Base-by-base conservation (phyloP, 1,284 basidiomycete genomes). In the Ustilago vetiveriae region DNA sequence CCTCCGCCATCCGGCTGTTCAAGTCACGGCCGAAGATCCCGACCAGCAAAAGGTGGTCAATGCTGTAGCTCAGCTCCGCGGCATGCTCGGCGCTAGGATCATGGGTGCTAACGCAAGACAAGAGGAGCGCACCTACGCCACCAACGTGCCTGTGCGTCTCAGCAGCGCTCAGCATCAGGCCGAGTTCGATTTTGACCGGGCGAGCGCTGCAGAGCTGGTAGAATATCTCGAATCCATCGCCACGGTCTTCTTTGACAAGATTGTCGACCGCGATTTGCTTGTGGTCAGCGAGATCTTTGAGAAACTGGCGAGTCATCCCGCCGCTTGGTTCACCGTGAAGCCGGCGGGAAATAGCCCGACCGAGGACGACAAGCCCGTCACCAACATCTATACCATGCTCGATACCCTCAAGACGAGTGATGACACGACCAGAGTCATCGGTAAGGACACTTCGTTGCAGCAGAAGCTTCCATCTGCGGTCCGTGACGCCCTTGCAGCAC, bases 151-250 rank as follows among this genome's bases (percentile, higher is more conserved):
- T 1, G 62, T 71, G 21, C 57, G 66, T 4, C 44, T 66, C 13
- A 44, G 51, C 10, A 44, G 19, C 26, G 36, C 29, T 22, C 47
- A 52, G 7, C 23, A 41, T 10, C 47, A 59, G 22, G 42, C 56
- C 37, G 62, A 66, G 14, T 52, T 78, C 23, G 74, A 79, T 55
- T 71, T 77, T 42, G 77, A 79, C 45, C 16, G 37, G 16, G 62
- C 64, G 17, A 44, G 41, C 8, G 52, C 74, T 4, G 59, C 47
- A 17, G 74, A 74, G 19, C 55, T 82, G 35, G 63, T 78, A 42
- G 70, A 72, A 10, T 81, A 76, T 40, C 65, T 82, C 30, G 79
- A 81, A 40, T 76, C 74, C 3, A 71, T 81, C 27, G 67, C 72
- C 6, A 69, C 74, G 1, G 67, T 76, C 16, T 79, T 79, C 41